Conservation (phyloP, 495 filamentous ascomycete genomes). For the Penicillium steckii region DNA sequence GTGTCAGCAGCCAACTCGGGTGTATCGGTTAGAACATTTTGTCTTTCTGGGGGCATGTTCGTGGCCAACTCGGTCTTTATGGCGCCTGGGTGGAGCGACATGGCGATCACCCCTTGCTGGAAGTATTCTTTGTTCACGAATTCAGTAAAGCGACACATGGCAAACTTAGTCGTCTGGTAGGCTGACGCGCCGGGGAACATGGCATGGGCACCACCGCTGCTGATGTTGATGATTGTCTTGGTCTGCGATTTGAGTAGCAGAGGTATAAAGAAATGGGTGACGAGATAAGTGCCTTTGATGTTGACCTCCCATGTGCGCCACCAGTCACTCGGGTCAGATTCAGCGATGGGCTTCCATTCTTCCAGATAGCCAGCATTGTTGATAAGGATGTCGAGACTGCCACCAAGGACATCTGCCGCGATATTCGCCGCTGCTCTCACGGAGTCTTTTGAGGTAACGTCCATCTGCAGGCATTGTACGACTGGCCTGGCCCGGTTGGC, state of each 20-base stretch:
- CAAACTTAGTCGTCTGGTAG: slow-evolving; percentile 50
- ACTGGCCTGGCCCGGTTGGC: slow-evolving; percentile 35
- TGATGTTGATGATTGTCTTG: slow-evolving; percentile 49
- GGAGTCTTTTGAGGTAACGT: slow-evolving; percentile 35
- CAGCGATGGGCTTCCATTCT: slow-evolving; percentile 31
- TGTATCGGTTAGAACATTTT: slow-evolving; percentile 35
- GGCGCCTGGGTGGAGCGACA: slow-evolving; percentile 50
- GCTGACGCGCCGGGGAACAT: slow-evolving; percentile 25
- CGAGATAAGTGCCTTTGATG: slow-evolving; percentile 30
- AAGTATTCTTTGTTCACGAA: slow-evolving; percentile 36
- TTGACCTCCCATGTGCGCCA: slow-evolving; percentile 47
- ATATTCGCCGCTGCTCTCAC: slow-evolving; percentile 30
- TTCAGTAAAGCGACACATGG: slow-evolving; percentile 48
- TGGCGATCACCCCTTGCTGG: slow-evolving; percentile 44
- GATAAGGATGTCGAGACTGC: slow-evolving; percentile 49
- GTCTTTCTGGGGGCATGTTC: neutral
- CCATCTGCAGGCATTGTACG: slow-evolving; percentile 38
- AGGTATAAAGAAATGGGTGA: slow-evolving; percentile 20
- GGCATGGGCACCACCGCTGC: slow-evolving; percentile 39
- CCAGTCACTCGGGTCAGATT: slow-evolving; percentile 45
- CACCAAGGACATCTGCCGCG: slow-evolving; percentile 24
- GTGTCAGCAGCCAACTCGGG: slow-evolving; percentile 47
- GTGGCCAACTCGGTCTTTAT: slow-evolving; percentile 44
- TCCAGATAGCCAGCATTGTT: slow-evolving; percentile 50
- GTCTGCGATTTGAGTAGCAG: slow-evolving; percentile 40